phyloP scores from a whole-genome alignment of 345 rosid species.

The Excoecaria agallocha region DNA sequence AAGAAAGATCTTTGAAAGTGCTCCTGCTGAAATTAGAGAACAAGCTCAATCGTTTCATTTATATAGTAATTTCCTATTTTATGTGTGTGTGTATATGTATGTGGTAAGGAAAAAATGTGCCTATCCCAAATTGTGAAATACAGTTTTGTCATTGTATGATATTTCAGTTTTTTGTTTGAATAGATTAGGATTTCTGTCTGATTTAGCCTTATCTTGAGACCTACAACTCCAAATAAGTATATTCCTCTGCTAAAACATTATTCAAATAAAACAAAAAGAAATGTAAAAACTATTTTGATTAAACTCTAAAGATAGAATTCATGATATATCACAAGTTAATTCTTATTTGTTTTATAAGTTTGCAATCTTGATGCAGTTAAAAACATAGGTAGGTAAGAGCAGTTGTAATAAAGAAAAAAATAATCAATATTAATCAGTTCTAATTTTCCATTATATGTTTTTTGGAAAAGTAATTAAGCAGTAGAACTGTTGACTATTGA shows the following conservation, averaged over 20 bases:
- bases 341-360: too few species aligned
- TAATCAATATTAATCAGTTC: too few species aligned
- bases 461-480: not conserved
- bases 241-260: not conserved
- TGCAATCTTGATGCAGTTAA: too few species aligned
- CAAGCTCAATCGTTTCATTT: not conserved
- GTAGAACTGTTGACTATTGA: not conserved
- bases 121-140: not conserved
- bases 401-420: too few species aligned
- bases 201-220: not conserved
- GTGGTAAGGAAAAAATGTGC: not conserved
- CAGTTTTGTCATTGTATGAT: not conserved
- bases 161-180: not conserved
- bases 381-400: too few species aligned
- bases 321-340: too few species aligned
- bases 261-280: not conserved
- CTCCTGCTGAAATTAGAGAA: not conserved
- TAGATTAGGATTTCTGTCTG: conserved; percentile 11
- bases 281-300: not conserved
- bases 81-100: not conserved
- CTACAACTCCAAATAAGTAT: not conserved
- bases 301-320: too few species aligned
- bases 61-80: not conserved
- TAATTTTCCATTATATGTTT: too few species aligned
- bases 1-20: not conserved